Conservation (phyloP, 768 basidiomycete genomes). For the Trametes punicea region DNA sequence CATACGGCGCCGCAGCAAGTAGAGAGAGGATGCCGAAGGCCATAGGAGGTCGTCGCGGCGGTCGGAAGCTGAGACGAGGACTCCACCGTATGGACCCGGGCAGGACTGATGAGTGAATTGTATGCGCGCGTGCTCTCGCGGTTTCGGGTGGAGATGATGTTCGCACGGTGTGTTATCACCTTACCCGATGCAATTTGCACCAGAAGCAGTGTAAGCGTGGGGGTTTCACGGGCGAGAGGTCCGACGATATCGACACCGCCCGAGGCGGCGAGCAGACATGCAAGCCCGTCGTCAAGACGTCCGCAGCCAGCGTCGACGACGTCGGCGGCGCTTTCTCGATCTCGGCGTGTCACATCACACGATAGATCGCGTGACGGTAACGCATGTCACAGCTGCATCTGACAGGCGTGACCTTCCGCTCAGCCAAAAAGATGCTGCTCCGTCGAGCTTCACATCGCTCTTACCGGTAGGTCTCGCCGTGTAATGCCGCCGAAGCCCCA, state of each 20-base stretch:
- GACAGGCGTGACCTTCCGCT: background rate
- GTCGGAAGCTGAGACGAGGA: slow-evolving; percentile 1
- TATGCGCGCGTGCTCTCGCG: background rate
- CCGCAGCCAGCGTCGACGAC: background rate
- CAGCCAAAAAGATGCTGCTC: too few relatives aligned
- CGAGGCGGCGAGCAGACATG: slow-evolving; percentile 1
- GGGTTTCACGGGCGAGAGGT: background rate
- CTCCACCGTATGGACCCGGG: slow-evolving; percentile 1
- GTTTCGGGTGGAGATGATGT: slow-evolving; percentile 11
- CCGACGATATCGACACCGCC: background rate
- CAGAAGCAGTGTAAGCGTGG: background rate
- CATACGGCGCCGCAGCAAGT: slow-evolving; percentile 20
- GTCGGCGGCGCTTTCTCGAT: background rate
- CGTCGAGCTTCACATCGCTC: too few relatives aligned
- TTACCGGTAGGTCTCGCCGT: too few relatives aligned
- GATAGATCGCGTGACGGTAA: background rate
- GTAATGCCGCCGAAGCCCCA: too few relatives aligned
- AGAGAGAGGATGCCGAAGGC: background rate
- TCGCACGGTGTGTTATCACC: slow-evolving; percentile 4
- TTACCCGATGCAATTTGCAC: background rate
- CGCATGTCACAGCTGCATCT: background rate
- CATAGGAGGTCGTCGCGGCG: slow-evolving; percentile 7
- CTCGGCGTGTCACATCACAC: too few relatives aligned
- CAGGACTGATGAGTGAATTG: background rate
- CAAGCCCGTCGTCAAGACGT: slow-evolving; percentile 8